phyloP scores from a whole-genome alignment of 495 filamentous ascomycete species.

The Xylaria grammica region DNA sequence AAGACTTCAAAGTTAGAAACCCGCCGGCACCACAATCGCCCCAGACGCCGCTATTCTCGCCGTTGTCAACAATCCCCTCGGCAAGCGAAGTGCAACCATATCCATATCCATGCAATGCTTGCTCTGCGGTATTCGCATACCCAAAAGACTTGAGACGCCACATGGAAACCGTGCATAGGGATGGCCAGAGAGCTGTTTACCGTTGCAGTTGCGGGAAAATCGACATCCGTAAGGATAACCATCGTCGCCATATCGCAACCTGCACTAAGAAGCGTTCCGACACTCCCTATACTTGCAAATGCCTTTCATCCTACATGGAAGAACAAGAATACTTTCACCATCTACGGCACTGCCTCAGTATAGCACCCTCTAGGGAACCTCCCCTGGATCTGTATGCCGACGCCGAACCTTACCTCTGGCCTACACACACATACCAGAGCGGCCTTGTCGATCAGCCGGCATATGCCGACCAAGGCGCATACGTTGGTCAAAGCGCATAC shows the following conservation, averaged over 20 bases:
- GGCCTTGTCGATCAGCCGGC: no score
- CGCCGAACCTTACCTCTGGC: no score
- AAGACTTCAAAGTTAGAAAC: no score
- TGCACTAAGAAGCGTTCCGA: background rate
- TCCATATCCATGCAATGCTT: background rate
- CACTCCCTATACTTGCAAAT: background rate
- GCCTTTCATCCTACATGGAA: background rate
- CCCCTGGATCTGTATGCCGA: no score
- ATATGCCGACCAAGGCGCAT: no score
- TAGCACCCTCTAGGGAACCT: no score
- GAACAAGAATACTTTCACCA: background rate
- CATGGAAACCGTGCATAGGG: background rate
- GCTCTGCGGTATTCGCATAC: background rate
- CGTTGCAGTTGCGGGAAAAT: background rate
- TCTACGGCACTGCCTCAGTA: no score
- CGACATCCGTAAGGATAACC: background rate
- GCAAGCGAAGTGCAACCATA: background rate
- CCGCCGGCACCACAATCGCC: no score
- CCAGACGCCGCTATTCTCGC: no score
- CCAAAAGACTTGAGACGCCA: background rate
- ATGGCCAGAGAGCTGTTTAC: background rate
- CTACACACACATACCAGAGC: no score
- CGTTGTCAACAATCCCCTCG: no score
- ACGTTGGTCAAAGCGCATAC: no score
- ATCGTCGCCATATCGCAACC: background rate